phyloP scores from a whole-genome alignment of 2,329 filamentous ascomycete genomes.

The Coniosporium tulheliwenetii region DNA sequence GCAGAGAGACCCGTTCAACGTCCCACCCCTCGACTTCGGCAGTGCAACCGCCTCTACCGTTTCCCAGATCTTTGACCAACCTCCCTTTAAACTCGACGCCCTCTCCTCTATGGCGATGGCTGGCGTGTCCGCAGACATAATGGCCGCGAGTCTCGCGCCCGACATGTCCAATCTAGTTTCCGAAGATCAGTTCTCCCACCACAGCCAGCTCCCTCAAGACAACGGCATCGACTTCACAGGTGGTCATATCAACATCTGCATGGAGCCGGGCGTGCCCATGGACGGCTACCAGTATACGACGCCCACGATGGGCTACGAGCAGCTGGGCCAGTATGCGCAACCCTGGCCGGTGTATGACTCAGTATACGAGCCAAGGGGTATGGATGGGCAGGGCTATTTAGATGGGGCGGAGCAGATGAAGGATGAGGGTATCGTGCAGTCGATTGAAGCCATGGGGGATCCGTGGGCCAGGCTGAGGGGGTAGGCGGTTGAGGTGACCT shows the following conservation, averaged over 20 bases:
- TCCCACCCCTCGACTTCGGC: neutral
- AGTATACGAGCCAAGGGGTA: no score
- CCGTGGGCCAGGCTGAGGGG: no score
- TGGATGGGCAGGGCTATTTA: no score
- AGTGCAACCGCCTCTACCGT: slow-evolving; percentile 2
- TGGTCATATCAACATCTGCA: slow-evolving; percentile 23
- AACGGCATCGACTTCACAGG: slow-evolving; percentile 17
- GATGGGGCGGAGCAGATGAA: no score
- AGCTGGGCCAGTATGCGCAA: no score
- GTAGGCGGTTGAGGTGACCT: no score
- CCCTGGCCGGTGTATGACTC: no score
- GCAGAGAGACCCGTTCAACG: neutral
- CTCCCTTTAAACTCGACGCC: slow-evolving; percentile 11
- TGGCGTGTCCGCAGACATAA: neutral
- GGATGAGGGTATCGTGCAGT: no score
- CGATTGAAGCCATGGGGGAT: no score
- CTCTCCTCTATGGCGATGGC: slow-evolving; percentile 3
- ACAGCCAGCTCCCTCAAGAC: slow-evolving; percentile 5
- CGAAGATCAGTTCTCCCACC: slow-evolving; percentile 8
- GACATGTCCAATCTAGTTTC: neutral
- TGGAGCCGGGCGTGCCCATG: slow-evolving; percentile 15
- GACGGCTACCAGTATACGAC: neutral
- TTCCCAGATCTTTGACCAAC: slow-evolving; percentile 8
- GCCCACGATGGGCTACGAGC: no score
- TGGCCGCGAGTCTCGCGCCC: neutral